A percentile compares a stretch with the other conserved stretches of the same genome.
Conservation (phyloP, 225 moss, liverwort and hornwort genomes). For the Polytrichum commune region DNA sequence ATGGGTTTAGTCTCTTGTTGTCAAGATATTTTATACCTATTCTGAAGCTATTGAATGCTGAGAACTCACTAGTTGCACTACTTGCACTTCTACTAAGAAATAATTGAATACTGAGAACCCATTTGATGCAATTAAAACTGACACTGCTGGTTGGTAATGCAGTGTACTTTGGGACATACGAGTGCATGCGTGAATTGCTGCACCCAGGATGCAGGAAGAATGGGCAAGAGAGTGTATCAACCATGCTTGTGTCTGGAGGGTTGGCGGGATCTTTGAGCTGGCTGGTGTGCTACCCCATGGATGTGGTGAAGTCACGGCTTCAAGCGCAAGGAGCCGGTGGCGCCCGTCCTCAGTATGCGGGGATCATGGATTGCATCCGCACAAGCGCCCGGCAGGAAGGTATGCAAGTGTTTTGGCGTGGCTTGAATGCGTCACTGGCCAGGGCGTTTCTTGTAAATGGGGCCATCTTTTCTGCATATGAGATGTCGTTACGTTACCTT, state of each 20-base stretch:
- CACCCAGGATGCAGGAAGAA: conserved; percentile 84
- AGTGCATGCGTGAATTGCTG: conserved; percentile 76
- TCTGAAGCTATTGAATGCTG: no score
- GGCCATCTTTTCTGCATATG: conserved; percentile 95
- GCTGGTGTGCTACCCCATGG: conserved; percentile 89
- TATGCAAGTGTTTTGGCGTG: conserved; percentile 72
- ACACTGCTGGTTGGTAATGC: conserved; percentile 17
- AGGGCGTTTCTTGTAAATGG: conserved; percentile 91
- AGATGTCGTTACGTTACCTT: conserved; percentile 77
- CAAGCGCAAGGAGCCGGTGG: conserved; percentile 74
- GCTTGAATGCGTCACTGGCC: conserved; percentile 91
- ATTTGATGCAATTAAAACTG: no score
- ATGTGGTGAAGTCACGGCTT: conserved; percentile 91
- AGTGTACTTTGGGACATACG: conserved; percentile 92
- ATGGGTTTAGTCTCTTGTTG: no score
- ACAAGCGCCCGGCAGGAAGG: conserved; percentile 87
- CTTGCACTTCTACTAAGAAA: no score
- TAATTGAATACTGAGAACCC: no score
- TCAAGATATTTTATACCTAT: no score
- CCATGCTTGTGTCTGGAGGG: conserved; percentile 96
- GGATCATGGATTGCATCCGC: conserved; percentile 79
- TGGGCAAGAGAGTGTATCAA: conserved; percentile 71
- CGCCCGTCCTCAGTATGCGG: conserved; percentile 48
- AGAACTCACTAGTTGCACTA: no score
- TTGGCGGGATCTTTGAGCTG: conserved; percentile 88